phyloP scores from a whole-genome alignment of 306 rosid species.

The Hippophae rhamnoides region DNA sequence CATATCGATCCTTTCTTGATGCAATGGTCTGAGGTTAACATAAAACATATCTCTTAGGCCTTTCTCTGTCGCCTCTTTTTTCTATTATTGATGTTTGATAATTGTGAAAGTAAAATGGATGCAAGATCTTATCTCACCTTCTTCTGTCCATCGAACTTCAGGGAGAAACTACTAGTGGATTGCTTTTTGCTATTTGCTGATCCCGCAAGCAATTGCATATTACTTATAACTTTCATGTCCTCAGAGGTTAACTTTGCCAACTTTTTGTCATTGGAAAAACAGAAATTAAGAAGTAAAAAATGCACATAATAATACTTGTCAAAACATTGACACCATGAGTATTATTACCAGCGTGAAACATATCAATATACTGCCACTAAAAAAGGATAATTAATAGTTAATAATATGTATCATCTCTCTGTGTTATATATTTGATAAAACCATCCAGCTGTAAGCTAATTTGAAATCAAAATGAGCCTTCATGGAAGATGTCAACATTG shows the following conservation, averaged over 20 bases:
- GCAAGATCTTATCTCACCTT: conserved; percentile 26
- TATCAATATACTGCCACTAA: too few species aligned
- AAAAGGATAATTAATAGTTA: too few species aligned
- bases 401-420: too few species aligned
- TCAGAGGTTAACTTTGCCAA: conserved; percentile 69
- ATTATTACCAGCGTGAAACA: too few species aligned
- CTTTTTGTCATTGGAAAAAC: conserved; percentile 32
- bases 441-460: too few species aligned
- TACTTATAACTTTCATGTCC: conserved; percentile 76
- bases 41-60: conserved; percentile 8
- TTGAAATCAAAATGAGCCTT: too few species aligned
- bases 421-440: too few species aligned
- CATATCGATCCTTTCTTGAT: conserved; percentile 67
- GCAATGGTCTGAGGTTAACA: conserved; percentile 52
- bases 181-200: conserved; percentile 38
- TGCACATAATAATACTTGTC: too few species aligned
- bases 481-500: too few species aligned
- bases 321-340: too few species aligned
- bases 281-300: not conserved
- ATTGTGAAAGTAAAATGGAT: conserved; percentile 6
- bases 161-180: conserved; percentile 45
- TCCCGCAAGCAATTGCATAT: conserved; percentile 67
- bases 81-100: not conserved
- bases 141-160: conserved; percentile 73
- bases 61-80: not conserved